A percentile compares a stretch with the other conserved stretches of the same genome.
These are phyloP conservation scores for Vickermania ingenoplastis DNA, from an alignment of 208 protist genomes.

Conservation along the genomic window DNA sequence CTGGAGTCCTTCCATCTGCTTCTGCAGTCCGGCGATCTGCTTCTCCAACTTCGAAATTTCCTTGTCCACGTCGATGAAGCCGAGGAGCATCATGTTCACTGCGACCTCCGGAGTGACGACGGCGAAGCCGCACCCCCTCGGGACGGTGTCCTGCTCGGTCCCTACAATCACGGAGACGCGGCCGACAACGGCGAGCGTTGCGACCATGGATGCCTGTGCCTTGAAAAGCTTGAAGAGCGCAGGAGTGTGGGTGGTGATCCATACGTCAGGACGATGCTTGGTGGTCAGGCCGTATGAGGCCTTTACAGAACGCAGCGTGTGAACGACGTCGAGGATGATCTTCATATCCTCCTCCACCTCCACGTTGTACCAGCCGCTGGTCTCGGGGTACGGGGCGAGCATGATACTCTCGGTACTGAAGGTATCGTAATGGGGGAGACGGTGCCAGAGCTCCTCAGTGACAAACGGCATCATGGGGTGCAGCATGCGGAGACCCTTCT, in stretches of 20 bases:
- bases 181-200: conserved; percentile 73
- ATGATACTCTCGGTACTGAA: conserved; percentile 82
- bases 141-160: conserved; percentile 36
- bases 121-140: conserved; percentile 81
- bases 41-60: conserved; percentile 84
- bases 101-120: conserved; percentile 75
- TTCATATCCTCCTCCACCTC: conserved; percentile 75
- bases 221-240: conserved; percentile 34
- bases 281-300: conserved; percentile 84
- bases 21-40: conserved; percentile 59
- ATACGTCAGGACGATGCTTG: conserved; percentile 82
- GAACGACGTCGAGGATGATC: conserved; percentile 76
- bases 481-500: conserved; percentile 91
- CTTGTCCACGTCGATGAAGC: conserved; percentile 87
- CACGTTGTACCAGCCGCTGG: conserved; percentile 47
- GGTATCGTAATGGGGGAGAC: conserved; percentile 73
- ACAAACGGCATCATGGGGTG: conserved; percentile 99
- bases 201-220: conserved; percentile 50
- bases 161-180: conserved; percentile 46
- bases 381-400: conserved; percentile 74
- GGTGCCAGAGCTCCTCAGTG: conserved; percentile 99
- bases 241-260: conserved; percentile 44
- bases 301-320: conserved; percentile 83
- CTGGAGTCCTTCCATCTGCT: conserved; percentile 71
- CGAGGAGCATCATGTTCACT: conserved; percentile 84